These are phyloP conservation scores for Silene noctiflora DNA, from an alignment of 179 eudicot species.

Conservation along the genomic window DNA sequence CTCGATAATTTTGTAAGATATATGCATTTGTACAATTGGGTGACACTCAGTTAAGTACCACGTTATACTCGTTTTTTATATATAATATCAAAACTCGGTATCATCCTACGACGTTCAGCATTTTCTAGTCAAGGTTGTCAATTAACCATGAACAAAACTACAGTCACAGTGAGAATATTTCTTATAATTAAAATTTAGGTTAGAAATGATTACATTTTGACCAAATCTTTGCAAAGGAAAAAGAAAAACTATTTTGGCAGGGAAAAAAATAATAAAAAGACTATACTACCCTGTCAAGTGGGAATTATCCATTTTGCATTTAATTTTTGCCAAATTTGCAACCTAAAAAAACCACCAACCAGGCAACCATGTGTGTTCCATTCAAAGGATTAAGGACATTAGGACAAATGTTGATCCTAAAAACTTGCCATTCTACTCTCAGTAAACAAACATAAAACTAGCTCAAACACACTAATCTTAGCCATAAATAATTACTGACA, in stretches of 20 bases:
- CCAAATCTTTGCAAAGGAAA: background rate
- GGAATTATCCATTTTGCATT: background rate
- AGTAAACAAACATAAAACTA: background rate
- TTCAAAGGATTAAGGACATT: background rate
- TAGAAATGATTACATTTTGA: background rate
- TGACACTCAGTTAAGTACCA: too few relatives aligned
- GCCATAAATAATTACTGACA: background rate
- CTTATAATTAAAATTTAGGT: background rate
- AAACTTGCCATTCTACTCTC: conserved; percentile 3
- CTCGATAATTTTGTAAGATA: too few relatives aligned
- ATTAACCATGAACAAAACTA: too few relatives aligned
- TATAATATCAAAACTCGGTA: too few relatives aligned
- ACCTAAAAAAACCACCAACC: background rate
- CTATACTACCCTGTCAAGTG: background rate
- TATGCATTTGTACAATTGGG: too few relatives aligned
- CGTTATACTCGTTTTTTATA: too few relatives aligned
- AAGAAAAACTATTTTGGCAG: background rate
- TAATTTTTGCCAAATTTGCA: background rate
- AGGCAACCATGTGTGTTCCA: too few relatives aligned
- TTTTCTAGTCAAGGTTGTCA: too few relatives aligned
- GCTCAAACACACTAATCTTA: conserved; percentile 5
- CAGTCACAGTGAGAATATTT: too few relatives aligned
- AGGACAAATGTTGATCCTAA: background rate
- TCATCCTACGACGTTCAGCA: too few relatives aligned
- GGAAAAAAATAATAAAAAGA: background rate